Percentiles rank a stretch among this genome's conserved stretches.
Evolutionary conservation across 768 basidiomycete species (phyloP).

Genomic region (Podaxis sp.): DNA sequence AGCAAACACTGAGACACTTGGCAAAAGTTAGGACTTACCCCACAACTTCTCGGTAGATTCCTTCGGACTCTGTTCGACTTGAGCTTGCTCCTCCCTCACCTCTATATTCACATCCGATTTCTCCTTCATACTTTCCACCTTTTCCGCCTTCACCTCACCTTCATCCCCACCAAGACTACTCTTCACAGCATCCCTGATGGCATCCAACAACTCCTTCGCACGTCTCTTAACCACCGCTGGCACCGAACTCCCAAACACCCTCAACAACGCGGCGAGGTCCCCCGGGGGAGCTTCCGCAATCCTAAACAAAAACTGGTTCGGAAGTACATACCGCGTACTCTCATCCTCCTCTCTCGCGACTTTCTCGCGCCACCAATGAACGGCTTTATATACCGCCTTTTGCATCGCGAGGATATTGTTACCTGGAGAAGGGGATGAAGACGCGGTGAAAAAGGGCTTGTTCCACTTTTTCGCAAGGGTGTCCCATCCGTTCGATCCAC

Average conservation of each 20-base stretch:
- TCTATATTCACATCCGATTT: slow-evolving; percentile 16
- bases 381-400: slow-evolving; percentile 61
- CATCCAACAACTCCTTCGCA: slow-evolving; percentile 61
- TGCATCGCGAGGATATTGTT: slow-evolving; percentile 42
- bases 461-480: slow-evolving; percentile 83
- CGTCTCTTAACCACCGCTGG: slow-evolving; percentile 64
- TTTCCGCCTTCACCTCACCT: slow-evolving; percentile 19
- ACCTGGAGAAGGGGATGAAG: slow-evolving; percentile 23
- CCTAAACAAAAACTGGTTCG: slow-evolving; percentile 73
- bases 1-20: neutral
- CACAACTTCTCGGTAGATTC: slow-evolving; percentile 28
- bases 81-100: slow-evolving; percentile 10
- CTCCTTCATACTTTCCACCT: slow-evolving; percentile 16
- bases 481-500: slow-evolving; percentile 75
- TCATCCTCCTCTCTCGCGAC: slow-evolving; percentile 85
- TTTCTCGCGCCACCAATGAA: slow-evolving; percentile 84
- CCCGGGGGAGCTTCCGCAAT: slow-evolving; percentile 71
- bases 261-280: slow-evolving; percentile 61
- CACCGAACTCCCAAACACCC: slow-evolving; percentile 51
- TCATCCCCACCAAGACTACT: slow-evolving; percentile 22
- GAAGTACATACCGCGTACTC: slow-evolving; percentile 72
- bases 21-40: slow-evolving; percentile 21
- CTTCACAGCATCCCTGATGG: slow-evolving; percentile 54
- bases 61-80: neutral
- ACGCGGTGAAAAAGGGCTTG: slow-evolving; percentile 41